These are phyloP conservation scores for Sherardia arvensis DNA, from an alignment of 257 asterid genomes.

Conservation along the genomic window DNA sequence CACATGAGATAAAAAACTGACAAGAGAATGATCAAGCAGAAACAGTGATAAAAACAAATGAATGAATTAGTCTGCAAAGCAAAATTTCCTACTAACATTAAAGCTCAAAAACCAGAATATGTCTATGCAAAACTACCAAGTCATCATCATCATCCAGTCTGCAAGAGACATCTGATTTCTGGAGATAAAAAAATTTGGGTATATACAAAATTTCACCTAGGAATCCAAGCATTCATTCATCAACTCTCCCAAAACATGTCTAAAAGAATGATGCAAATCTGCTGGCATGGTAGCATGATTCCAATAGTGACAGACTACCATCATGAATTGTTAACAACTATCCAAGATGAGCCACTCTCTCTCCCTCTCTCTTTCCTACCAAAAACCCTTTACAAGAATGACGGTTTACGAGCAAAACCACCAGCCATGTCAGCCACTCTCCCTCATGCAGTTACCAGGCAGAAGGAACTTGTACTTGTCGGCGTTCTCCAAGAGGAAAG, in stretches of 20 bases:
- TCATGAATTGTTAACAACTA: constrained; percentile 29
- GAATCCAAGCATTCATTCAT: constrained; percentile 25
- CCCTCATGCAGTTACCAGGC: constrained; percentile 76
- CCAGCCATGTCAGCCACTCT: constrained; percentile 36
- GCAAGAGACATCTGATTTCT: constrained; percentile 8
- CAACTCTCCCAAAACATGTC: constrained; percentile 20
- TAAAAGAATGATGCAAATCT: constrained; percentile 31
- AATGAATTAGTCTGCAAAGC: constrained; percentile 27
- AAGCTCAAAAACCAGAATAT: constrained; percentile 19
- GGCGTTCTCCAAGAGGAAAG: constrained; percentile 69
- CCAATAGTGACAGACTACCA: constrained; percentile 34
- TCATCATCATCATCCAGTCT: constrained; percentile 5
- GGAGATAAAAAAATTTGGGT: constrained; percentile 2
- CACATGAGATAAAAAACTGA: too few species aligned
- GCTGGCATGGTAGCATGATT: constrained; percentile 29
- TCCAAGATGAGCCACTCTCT: constrained; percentile 18
- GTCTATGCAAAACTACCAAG: constrained; percentile 9
- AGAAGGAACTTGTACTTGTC: constrained; percentile 50
- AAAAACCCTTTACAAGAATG: constrained; percentile 26
- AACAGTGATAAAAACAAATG: neutral
- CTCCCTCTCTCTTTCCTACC: constrained; percentile 24
- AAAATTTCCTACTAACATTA: constrained; percentile 34
- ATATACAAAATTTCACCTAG: constrained; percentile 36
- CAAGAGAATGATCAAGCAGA: neutral
- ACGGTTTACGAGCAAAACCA: neutral